Base-by-base conservation (phyloP, 306 rosid species). In the Vigna trinervia region DNA sequence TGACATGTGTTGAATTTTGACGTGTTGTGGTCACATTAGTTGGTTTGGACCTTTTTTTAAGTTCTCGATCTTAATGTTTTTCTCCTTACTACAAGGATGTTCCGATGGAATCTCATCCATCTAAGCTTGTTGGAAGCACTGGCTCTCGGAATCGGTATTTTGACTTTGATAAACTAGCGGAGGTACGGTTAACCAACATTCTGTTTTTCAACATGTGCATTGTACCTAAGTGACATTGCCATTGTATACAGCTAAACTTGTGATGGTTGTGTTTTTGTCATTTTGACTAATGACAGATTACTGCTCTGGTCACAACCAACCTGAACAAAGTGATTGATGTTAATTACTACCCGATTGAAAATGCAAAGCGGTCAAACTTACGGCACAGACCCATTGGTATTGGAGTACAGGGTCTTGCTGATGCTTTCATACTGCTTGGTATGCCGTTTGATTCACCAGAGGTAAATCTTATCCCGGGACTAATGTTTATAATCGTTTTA, bases 361-460 rank as follows among this genome's bases (percentile, higher is more conserved):
- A 60, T 84, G 99, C 99, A 6, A 87, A 41, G 83, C 86, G 82
- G 51, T 95, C 99, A 41, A 95, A 95, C 84, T 60, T 90, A 0
- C 87, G 97, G 39, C 96, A 95, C 61, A 89, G 97, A 67, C 99
- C 99, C 62, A 91, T 96, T 67, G 99, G 99, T 56, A 92, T 96
- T 73, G 99, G 99, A 30, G 94, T 96, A 81, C 99, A 96, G 79
- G 99, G 99, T 85, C 96, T 96, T 71, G 97, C 98, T 51, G 98
- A 96, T 85, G 80, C 98, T 47, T 96, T 92, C 80, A 95, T 95
- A 50, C 75, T 96, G 17, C 90, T 96, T 52, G 98, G 97, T 83
- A 86, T 92, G 98, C 78, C 94, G 65, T 96, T 96, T 86, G 99
- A 96, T 81, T 96, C 99, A 28, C 90, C 78, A 51, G 71, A 65